Percentiles rank a stretch among this genome's conserved stretches.
Evolutionary conservation across 768 basidiomycete species (phyloP).

Genomic region (Roridomyces roridus): DNA sequence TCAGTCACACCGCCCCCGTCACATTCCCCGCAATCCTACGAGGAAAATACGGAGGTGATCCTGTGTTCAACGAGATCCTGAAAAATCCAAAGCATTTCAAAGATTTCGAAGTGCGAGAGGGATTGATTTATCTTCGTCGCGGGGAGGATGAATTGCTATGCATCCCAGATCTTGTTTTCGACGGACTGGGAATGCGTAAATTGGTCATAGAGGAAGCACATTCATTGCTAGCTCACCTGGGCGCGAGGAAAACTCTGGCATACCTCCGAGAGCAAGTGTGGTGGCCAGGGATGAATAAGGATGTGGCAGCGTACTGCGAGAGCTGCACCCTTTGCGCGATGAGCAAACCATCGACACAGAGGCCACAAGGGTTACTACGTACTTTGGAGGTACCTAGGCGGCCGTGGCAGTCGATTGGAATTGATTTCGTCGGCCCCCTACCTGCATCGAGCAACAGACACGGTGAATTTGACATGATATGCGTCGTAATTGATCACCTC

Average conservation of each 20-base stretch:
- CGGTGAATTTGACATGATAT: slow-evolving; percentile 19
- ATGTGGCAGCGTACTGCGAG: slow-evolving; percentile 2
- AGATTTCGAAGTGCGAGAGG: slow-evolving; percentile 32
- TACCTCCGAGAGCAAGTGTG: slow-evolving; percentile 21
- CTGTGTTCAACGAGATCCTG: slow-evolving; percentile 34
- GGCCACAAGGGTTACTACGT: slow-evolving; percentile 26
- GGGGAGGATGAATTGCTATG: slow-evolving; percentile 17
- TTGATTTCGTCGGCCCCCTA: slow-evolving; percentile 42
- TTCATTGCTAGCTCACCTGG: slow-evolving; percentile 42
- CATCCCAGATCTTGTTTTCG: slow-evolving; percentile 29
- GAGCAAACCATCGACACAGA: neutral
- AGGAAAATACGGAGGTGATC: slow-evolving; percentile 33
- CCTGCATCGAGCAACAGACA: slow-evolving; percentile 24
- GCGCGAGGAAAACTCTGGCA: slow-evolving; percentile 34
- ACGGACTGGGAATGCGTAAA: slow-evolving; percentile 23
- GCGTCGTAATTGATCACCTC: slow-evolving; percentile 26
- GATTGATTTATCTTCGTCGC: slow-evolving; percentile 24
- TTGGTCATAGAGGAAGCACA: slow-evolving; percentile 41
- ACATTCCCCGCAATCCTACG: too few relatives aligned
- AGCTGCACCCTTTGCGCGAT: neutral
- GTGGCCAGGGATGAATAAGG: slow-evolving; percentile 11
- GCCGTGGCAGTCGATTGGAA: slow-evolving; percentile 37
- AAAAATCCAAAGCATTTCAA: slow-evolving; percentile 26
- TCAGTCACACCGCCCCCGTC: too few relatives aligned
- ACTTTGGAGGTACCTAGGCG: slow-evolving; percentile 17